A percentile compares a stretch with the other conserved stretches of the same genome.
These are phyloP conservation scores for Erigeron philadelphicus DNA, from an alignment of 140 eudicot species.

Conservation along the genomic window DNA sequence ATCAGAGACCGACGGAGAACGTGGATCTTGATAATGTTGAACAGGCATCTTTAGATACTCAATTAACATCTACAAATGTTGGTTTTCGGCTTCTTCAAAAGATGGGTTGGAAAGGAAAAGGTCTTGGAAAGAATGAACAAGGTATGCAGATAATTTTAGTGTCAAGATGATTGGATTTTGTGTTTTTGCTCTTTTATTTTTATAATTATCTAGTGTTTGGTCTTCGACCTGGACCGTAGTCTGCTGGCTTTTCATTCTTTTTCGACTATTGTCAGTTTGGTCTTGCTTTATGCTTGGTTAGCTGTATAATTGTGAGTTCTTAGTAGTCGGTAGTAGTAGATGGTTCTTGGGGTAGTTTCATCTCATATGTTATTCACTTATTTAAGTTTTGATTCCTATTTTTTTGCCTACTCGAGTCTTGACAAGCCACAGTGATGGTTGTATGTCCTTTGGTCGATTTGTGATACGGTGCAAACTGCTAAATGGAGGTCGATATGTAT, in stretches of 20 bases:
- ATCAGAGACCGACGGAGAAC: constrained; percentile 81
- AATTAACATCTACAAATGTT: constrained; percentile 69
- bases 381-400: background rate
- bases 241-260: background rate
- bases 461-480: background rate
- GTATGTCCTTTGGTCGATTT: background rate
- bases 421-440: background rate
- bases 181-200: background rate
- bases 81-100: constrained; percentile 92
- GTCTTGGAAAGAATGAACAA: constrained; percentile 96
- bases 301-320: background rate
- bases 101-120: constrained; percentile 99
- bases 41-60: constrained; percentile 88
- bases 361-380: too few species aligned
- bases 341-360: background rate
- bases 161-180: background rate
- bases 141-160: constrained; percentile 36
- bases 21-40: constrained; percentile 85
- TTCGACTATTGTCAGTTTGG: background rate
- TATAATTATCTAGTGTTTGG: too few species aligned
- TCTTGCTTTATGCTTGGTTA: background rate
- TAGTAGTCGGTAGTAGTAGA: background rate
- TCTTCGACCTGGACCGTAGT: background rate
- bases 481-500: background rate
- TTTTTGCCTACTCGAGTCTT: background rate